Evolutionary conservation across 768 basidiomycete genomes (phyloP).

Genomic region (Chalciporus chontae): DNA sequence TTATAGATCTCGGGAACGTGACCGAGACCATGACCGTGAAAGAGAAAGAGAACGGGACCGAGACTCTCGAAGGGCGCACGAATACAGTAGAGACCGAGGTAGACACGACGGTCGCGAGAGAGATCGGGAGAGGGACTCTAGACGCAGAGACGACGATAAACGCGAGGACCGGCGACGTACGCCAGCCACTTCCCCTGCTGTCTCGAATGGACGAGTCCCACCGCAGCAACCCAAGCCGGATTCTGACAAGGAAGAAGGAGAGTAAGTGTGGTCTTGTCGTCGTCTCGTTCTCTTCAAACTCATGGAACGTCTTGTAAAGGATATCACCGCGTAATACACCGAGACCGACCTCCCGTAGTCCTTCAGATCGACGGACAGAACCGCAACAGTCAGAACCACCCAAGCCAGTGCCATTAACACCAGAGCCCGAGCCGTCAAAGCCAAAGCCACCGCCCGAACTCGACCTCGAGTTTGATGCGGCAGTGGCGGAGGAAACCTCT

Average conservation of each 20-base stretch:
- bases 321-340: conserved; percentile 58
- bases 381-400: conserved; percentile 19
- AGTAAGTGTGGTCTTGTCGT: conserved; percentile 59
- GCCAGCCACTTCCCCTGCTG: conserved; percentile 8
- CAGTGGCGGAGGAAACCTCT: conserved; percentile 52
- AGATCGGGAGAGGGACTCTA: conserved; percentile 25
- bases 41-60: conserved; percentile 27
- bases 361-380: conserved; percentile 20
- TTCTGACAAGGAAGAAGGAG: conserved; percentile 85
- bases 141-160: conserved; percentile 28
- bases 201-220: conserved; percentile 22
- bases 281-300: conserved; percentile 4
- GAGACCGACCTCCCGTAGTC: conserved; percentile 20
- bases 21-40: conserved; percentile 27
- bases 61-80: conserved; percentile 31
- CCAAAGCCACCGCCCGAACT: conserved; percentile 30
- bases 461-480: conserved; percentile 55
- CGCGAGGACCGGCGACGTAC: conserved; percentile 28
- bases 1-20: conserved; percentile 35
- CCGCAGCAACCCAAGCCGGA: conserved; percentile 30
- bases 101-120: conserved; percentile 25
- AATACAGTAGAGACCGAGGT: conserved; percentile 28
- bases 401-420: conserved; percentile 12
- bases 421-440: conserved; percentile 23
- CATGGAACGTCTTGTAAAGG: conserved; percentile 35